Evolutionary conservation across 176 grass and related monocot species (phyloP), one percentile per base, ranked within the genome.

Genomic region (Avena sativa): DNA sequence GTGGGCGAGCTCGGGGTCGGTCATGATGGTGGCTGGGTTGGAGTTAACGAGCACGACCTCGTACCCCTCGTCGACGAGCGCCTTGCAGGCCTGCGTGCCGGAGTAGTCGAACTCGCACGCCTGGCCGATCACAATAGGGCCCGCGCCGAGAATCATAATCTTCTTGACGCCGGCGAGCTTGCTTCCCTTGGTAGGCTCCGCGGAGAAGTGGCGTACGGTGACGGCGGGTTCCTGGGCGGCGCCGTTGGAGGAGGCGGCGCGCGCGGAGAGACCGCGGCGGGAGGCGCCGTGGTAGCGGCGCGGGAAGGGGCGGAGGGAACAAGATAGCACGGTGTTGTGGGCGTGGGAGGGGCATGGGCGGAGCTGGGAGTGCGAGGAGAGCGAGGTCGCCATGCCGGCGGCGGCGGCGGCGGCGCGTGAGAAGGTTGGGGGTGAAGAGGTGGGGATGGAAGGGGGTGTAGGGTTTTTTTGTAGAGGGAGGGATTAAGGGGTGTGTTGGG

Each of bases 91-190:
- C 87, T 99, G 97, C 80, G 97, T 99, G 13, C 97, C 94, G 3
- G 97, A 99, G 90, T 99, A 99, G 91, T 99, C 97, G 94, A 99
- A 99, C 87, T 99, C 97, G 89, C 97, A 99, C 47, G 97, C 97
- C 89, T 96, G 97, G 2, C 94, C 94, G 67, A 99, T 99, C 47
- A 99, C 97, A 52, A 99, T 99, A 1, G 97, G 97, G 43, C 97
- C 97, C 0, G 97, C 97, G 25, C 97, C 97, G 4, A 99, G 97
- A 26, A 99, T 93, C 86, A 99, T 86, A 38, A 99, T 99, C 86
- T 93, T 99, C 79, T 93, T 94, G 43, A 99, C 93, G 72, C 92
- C 97, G 36, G 87, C 89, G 7, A 95, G 90, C 69, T 85, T 90
- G 2, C 89, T 83, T 23, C 5, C 65, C 60, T 85, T 81, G 76